These are phyloP conservation scores for Phytophthora citrophthora DNA, from an alignment of 352 stramenopile genomes.

Conservation along the genomic window DNA sequence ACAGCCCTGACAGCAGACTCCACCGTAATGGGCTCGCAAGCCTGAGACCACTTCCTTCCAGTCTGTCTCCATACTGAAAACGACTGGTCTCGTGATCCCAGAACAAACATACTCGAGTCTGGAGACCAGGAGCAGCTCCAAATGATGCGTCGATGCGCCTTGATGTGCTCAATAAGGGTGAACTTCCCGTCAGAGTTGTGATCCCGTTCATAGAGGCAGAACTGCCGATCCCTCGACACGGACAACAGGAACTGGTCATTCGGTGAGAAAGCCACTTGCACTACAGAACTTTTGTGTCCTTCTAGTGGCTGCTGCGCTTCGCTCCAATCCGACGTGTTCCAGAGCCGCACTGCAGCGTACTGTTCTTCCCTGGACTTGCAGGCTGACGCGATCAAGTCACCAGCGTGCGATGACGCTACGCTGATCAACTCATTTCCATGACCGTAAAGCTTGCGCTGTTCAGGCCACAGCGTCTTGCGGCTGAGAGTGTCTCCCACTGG, in stretches of 20 bases:
- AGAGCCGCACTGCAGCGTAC: constrained; percentile 70
- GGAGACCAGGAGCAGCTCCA: constrained; percentile 81
- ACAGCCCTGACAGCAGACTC: constrained; percentile 66
- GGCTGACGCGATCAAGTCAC: constrained; percentile 63
- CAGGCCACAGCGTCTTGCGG: constrained; percentile 79
- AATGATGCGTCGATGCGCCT: constrained; percentile 82
- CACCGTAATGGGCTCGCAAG: constrained; percentile 31
- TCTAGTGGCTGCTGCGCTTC: constrained; percentile 48
- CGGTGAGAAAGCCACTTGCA: constrained; percentile 76
- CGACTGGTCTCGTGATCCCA: constrained; percentile 72
- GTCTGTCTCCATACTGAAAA: constrained; percentile 55
- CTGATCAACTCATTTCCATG: constrained; percentile 84
- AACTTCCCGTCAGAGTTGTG: constrained; percentile 35
- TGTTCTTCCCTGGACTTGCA: constrained; percentile 81
- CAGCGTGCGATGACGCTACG: constrained; percentile 58
- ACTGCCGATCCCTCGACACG: constrained; percentile 76
- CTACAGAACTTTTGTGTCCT: constrained; percentile 83
- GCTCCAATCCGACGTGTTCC: constrained; percentile 66
- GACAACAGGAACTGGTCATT: constrained; percentile 68
- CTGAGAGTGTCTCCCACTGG: constrained; percentile 68
- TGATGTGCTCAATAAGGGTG: constrained; percentile 49
- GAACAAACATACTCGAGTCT: constrained; percentile 60
- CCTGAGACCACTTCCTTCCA: constrained; percentile 28
- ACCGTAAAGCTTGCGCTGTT: constrained; percentile 79
- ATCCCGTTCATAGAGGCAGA: constrained; percentile 64